Evolutionary conservation across 2,329 filamentous ascomycete genomes (phyloP).

Genomic region (Phialemoniopsis sp.): DNA sequence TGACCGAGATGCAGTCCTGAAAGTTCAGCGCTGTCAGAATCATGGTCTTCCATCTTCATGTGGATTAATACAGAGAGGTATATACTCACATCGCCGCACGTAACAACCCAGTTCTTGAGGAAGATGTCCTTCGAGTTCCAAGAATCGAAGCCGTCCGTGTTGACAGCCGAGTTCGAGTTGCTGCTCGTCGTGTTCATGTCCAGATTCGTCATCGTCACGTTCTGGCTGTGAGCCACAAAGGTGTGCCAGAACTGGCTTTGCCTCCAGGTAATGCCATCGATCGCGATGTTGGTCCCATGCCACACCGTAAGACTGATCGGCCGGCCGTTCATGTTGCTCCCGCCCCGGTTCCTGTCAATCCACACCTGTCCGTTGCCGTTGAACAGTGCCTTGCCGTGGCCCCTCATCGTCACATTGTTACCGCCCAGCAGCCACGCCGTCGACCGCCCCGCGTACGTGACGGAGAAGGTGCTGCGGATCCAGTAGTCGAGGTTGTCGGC

Average conservation of each 20-base stretch:
- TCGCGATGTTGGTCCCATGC: conserved; percentile 36
- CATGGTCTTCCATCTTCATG: not conserved
- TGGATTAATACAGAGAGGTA: not conserved
- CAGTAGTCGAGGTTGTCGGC: conserved; percentile 38
- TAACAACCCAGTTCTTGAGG: conserved; percentile 40
- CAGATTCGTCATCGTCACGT: conserved; percentile 48
- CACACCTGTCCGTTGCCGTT: conserved; percentile 39
- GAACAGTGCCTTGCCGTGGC: conserved; percentile 41
- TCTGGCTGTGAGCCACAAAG: conserved; percentile 39
- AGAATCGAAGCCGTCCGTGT: conserved; percentile 46
- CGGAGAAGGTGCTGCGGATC: conserved; percentile 36
- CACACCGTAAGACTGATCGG: conserved; percentile 40
- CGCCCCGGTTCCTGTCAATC: conserved; percentile 36
- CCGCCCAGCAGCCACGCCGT: conserved; percentile 47
- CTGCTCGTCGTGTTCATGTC: conserved; percentile 43
- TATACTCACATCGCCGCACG: conserved; percentile 29
- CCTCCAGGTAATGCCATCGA: conserved; percentile 38
- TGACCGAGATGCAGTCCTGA: conserved; percentile 32
- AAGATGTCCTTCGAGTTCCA: conserved; percentile 44
- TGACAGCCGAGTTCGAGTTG: conserved; percentile 38
- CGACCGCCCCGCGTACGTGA: conserved; percentile 44
- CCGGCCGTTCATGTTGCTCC: conserved; percentile 35
- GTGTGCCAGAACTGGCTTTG: conserved; percentile 47
- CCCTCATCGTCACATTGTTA: conserved; percentile 39
- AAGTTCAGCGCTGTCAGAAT: conserved; percentile 1